Evolutionary conservation across 164 flowering plant genomes (phyloP), one percentile per base, ranked within the genome.

Genomic region (Macadamia integrifolia): DNA sequence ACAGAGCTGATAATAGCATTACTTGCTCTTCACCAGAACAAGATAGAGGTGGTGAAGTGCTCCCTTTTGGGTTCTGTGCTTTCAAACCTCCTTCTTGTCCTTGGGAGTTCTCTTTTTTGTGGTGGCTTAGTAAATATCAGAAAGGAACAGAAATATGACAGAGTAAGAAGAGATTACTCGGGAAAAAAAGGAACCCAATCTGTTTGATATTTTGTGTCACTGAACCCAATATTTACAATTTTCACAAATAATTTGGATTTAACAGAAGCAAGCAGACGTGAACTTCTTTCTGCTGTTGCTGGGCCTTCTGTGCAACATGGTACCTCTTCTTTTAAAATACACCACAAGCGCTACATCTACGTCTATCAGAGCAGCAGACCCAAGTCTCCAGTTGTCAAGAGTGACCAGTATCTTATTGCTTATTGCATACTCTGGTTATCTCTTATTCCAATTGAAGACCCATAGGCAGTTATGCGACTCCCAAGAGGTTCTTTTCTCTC

Each of bases 1-100:
- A 90, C 98, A 28, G 97, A 94, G 81, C 87, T 92, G 1, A 92
- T 92, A 55, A 92, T 94, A 63, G 92, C 98, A n/a, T 66, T 92
- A 17, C 75, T 92, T 55, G 98, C 98, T 6, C 76, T 92, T 0
- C 3, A 32, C 30, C 72, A 81, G 28, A 68, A 71, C 14, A 90
- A 94, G 77, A 77, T 92, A 31, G 85, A 61, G 1, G 88, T 94
- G 53, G 88, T 92, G 32, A 94, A 94, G 72, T 92, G 82, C 66
- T 92, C 97, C 15, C 90, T 94, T 8, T 55, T 94, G 75, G 98
- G 98, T 32, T 94, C 98, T 1, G 71, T 94, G 1, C 90, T 92
- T n/a, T 94, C 97, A 11, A 94, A 94, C 75, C 89, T 94, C 10
- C 92, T 94, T 35, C 79, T 94, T 58, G 98, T 94, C 65, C 90